Base-by-base conservation (phyloP, 2,329 filamentous ascomycete genomes). In the Sporothrix schenckii region DNA sequence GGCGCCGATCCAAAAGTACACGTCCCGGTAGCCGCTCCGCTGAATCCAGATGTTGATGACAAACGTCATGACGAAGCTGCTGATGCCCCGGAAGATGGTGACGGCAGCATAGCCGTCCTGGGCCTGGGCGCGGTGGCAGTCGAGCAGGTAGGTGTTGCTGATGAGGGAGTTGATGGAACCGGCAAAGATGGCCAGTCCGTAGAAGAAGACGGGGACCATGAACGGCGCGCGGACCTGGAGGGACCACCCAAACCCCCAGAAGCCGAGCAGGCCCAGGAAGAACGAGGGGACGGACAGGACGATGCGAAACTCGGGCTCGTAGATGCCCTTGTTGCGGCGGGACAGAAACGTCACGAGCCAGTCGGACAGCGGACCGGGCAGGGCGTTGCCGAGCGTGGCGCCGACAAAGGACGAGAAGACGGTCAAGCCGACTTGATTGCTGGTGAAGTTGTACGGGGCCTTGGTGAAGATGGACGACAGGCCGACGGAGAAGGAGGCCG, bases 281-380 rank as follows among this genome's bases (percentile, higher is more conserved):
- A 81, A 73, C 0, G 77, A 75, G 16, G 78, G 77, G 3, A 80
- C 74, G 49, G 78, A 75, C 30, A 80, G 76, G 1, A 83, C 77
- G 14, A 84, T 74, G 13, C 83, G 77, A 14, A 76, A 80, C 74
- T 84, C 83, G 2, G 83, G 83, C 74, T 83, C 79, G 71, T 82
- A 83, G 24, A 83, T 75, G 9, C 83, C 83, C 10, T 76, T 75
- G 69, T 83, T 81, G 68, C 76, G 77, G 69, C 76, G 77, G 16
- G 81, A 78, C 27, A 80, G 77, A 75, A 76, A 80, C 53, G 76
- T 77, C 68, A 80, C 79, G 3, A 81, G 67, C 4, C 78, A 79
- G 70, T 82, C 81, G 10, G 78, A 75, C 11, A 78, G 74, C 0
- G 74, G 73, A 2, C 78, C 77, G 0, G 80, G 75, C 52, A 80